Base-by-base conservation (phyloP, 192 early-diverging fungal genomes). In the Entophlyctis luteolus region DNA sequence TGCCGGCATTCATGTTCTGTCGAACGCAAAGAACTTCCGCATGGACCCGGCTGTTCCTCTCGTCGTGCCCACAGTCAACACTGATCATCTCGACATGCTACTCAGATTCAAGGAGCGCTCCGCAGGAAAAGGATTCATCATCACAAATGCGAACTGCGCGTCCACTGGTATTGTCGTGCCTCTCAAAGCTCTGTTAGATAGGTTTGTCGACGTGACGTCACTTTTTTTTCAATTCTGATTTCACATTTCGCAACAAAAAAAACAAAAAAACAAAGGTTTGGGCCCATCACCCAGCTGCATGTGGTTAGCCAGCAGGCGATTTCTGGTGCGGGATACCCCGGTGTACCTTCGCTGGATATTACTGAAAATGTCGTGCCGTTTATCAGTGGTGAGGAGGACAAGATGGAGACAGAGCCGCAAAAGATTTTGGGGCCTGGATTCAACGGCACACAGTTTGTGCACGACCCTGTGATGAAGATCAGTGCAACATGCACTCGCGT, bases 71-170 rank as follows among this genome's bases (percentile, higher is more conserved):
- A 82, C 91, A 14, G 93, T 90, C 60, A 98, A 98, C 76, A 71
- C 94, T 0, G 80, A 86, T 33, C 96, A 98, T 74, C 89, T 96
- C 72, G 87, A 89, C 59, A 69, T 94, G 32, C 79, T 96, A 55
- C 59, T 84, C 22, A 81, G 86, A 65, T 94, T 95, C 77, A 85
- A 91, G 16, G 62, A 42, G 2, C 50, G 67, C 1, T 75, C 80
- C 54, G 81, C 84, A 27, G 75, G 84, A 45, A 77, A 80, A 54
- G 96, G 96, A 39, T 93, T 96, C 74, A 73, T 98, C 23, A 86
- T 96, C 55, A 97, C 96, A 25, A 98, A 97, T 81, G 90, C 94
- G 47, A 98, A 98, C 81, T 98, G 96, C 79, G 95, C 96, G n/a
- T 94, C 96, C 46, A 92, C 96, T 2, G 96, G 96, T 23, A 84